These are phyloP conservation scores for Bimuria novae-zelandiae DNA, from an alignment of 2,329 filamentous ascomycete species.

Conservation along the genomic window DNA sequence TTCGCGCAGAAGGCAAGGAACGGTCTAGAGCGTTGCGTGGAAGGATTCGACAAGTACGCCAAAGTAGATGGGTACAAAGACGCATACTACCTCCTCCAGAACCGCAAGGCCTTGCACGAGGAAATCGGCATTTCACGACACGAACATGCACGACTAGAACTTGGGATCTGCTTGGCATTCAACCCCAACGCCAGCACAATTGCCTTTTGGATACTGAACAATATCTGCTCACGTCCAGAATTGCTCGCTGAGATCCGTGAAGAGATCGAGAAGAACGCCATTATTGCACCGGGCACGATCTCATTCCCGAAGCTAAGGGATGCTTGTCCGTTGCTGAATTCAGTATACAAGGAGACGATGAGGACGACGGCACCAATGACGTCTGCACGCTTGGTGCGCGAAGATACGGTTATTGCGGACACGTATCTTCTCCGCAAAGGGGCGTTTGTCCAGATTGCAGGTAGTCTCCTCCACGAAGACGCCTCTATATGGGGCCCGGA, in stretches of 20 bases:
- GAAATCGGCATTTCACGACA: slow-evolving; percentile 20
- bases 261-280: slow-evolving; percentile 39
- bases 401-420: slow-evolving; percentile 50
- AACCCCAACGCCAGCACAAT: slow-evolving; percentile 51
- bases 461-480: slow-evolving; percentile 51
- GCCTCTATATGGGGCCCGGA: slow-evolving; percentile 52
- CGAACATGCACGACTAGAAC: slow-evolving; percentile 28
- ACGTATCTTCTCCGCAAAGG: slow-evolving; percentile 52
- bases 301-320: slow-evolving; percentile 47
- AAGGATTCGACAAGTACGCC: slow-evolving; percentile 35
- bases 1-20: slow-evolving; percentile 46
- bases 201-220: slow-evolving; percentile 53
- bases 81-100: slow-evolving; percentile 28
- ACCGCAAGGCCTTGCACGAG: slow-evolving; percentile 27
- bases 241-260: slow-evolving; percentile 47
- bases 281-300: slow-evolving; percentile 30
- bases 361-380: slow-evolving; percentile 48
- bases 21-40: slow-evolving; percentile 38
- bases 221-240: slow-evolving; percentile 49
- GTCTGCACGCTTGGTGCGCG: slow-evolving; percentile 47
- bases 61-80: slow-evolving; percentile 27
- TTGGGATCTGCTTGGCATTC: slow-evolving; percentile 39
- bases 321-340: slow-evolving; percentile 50
- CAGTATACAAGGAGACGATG: slow-evolving; percentile 21
- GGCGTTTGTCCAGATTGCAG: slow-evolving; percentile 51